These are phyloP conservation scores for Pleurotus sapidus DNA, from an alignment of 768 basidiomycete genomes.

Conservation along the genomic window DNA sequence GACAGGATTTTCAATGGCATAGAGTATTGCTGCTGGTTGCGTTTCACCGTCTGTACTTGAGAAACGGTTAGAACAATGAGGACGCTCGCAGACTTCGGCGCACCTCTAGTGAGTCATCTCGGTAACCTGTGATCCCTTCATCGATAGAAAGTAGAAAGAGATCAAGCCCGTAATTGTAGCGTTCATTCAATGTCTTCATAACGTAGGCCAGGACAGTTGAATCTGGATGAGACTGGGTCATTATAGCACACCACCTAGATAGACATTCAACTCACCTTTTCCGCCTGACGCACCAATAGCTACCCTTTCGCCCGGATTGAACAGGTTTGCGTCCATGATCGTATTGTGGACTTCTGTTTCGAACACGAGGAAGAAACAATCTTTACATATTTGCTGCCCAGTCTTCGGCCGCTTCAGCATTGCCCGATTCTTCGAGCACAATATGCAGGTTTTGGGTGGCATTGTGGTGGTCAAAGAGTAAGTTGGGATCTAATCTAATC, in stretches of 20 bases:
- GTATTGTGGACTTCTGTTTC: conserved; percentile 99
- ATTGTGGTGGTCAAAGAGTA: conserved; percentile 32
- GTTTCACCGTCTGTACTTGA: conserved; percentile 81
- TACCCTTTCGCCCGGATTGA: conserved; percentile 86
- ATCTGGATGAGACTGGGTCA: conserved; percentile 46
- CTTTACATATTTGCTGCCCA: conserved; percentile 94
- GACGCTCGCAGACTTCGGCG: conserved; percentile 1
- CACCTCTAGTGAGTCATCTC: conserved; percentile 96
- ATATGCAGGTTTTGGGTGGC: conserved; percentile 77
- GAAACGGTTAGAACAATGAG: background rate
- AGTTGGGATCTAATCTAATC: background rate
- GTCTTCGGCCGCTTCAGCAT: conserved; percentile 96
- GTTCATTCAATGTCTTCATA: conserved; percentile 92
- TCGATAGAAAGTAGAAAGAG: conserved; percentile 95
- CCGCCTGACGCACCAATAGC: conserved; percentile 99
- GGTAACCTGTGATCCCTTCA: conserved; percentile 97
- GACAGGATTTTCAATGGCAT: conserved; percentile 95
- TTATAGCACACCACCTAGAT: background rate
- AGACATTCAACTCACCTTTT: conserved; percentile 61
- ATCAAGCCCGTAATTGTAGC: conserved; percentile 90
- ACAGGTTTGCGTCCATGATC: conserved; percentile 78
- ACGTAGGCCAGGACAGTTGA: conserved; percentile 97
- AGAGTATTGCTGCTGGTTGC: conserved; percentile 93
- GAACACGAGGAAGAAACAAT: conserved; percentile 95
- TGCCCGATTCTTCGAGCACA: conserved; percentile 74